Percentiles rank a stretch among this genome's conserved stretches.
phyloP scores from a whole-genome alignment of 352 stramenopile species.

The Pythium brachiatum region DNA sequence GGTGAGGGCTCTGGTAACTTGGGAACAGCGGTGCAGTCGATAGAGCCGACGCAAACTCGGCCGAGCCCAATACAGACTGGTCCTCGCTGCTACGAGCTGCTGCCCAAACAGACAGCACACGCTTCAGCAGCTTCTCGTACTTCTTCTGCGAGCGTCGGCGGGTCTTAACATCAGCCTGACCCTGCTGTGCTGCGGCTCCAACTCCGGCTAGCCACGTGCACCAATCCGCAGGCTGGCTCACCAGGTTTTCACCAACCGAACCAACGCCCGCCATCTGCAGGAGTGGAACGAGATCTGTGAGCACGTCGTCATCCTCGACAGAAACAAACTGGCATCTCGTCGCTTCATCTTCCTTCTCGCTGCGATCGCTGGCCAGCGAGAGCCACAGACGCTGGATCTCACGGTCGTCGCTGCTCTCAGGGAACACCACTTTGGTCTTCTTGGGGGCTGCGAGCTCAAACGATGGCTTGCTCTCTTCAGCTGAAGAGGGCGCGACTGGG shows the following conservation, averaged over 20 bases:
- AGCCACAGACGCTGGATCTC: conserved; percentile 21
- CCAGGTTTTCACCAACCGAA: conserved; percentile 15
- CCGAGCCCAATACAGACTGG: background rate
- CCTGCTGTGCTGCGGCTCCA: background rate
- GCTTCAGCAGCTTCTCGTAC: conserved; percentile 25
- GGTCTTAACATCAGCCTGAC: background rate
- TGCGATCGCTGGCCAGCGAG: conserved; percentile 25
- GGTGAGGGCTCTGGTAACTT: background rate
- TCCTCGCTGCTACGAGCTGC: background rate
- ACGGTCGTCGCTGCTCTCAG: conserved; percentile 1
- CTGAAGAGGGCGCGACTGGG: background rate
- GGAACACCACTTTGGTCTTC: conserved; percentile 24
- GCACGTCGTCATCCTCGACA: conserved; percentile 1
- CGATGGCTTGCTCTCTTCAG: background rate
- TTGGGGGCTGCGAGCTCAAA: conserved; percentile 15
- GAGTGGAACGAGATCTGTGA: conserved; percentile 3
- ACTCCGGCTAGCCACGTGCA: conserved; percentile 13
- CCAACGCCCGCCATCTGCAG: conserved; percentile 12
- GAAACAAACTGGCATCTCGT: conserved; percentile 1
- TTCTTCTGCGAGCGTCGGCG: conserved; percentile 14
- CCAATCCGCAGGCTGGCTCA: conserved; percentile 7
- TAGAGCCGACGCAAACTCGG: conserved; percentile 11
- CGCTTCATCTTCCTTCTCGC: conserved; percentile 15
- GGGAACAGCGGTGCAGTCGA: conserved; percentile 17
- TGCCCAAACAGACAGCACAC: conserved; percentile 16